Base-by-base conservation (phyloP, 805 yeast genomes). In the Ogataea degrootiae region DNA sequence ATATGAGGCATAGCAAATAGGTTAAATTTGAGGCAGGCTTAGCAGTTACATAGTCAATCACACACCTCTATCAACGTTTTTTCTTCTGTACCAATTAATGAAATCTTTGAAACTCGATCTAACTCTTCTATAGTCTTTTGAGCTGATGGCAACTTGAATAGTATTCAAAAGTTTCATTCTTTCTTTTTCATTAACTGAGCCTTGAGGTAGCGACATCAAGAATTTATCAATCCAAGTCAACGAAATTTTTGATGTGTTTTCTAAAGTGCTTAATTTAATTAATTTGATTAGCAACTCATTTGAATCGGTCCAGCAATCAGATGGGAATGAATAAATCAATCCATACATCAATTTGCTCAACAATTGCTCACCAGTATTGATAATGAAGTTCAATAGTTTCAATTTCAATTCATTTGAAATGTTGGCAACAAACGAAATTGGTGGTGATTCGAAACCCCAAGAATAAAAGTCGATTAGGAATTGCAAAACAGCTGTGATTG, bases 381-480 rank as follows among this genome's bases (percentile, higher is more conserved):
- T 64, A 35, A 83, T 64, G 38, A 82, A 70, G 34, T 66, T 65
- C 43, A 76, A 61, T 21, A 84, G 71, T 40, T 74, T 73, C 22
- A 65, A 60, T 48, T 78, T 76, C 53, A 86, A 76, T 39, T 54
- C 52, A 38, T 71, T 72, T n/a, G 70, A 73, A 11, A 85, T 83
- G 39, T 82, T 78, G 26, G 73, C 74, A 45, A 77, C 74, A 37
- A 84, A 75, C 7, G 96, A 84, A 17, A 87, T 75, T 5, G 97
- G 96, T 2, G 96, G 90, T 9, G 77, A 71, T 26, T 77, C 83
- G 54, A 84, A 79, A 1, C 96, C 96, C 92, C 95, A 91, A 6
- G 90, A 79, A 21, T 87, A 67, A 34, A 89, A 72, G 63, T 94
- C 99, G 54, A 87, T 83, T 55, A 91, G 66, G 63, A 80, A 89